A percentile compares a stretch with the other conserved stretches of the same genome.
Evolutionary conservation across 2,329 filamentous ascomycete species (phyloP).

Genomic region (Fusarium poae): DNA sequence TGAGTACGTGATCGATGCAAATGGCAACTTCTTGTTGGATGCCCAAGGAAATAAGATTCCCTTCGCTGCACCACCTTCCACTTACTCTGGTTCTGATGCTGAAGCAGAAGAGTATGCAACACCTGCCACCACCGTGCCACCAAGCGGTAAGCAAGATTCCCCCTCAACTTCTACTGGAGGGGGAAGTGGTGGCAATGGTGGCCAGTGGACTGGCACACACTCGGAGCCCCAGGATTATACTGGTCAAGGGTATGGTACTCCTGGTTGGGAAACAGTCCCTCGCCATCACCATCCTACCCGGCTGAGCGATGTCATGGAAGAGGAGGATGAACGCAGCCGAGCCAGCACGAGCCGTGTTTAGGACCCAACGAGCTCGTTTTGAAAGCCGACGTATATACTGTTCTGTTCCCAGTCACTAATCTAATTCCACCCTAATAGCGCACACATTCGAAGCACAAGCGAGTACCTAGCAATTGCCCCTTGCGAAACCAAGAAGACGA

Average conservation of each 20-base stretch:
- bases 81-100: constrained; percentile 63
- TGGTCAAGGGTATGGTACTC: constrained; percentile 73
- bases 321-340: constrained; percentile 84
- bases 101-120: constrained; percentile 70
- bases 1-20: constrained; percentile 75
- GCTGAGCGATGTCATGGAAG: constrained; percentile 88
- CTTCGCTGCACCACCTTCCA: constrained; percentile 62
- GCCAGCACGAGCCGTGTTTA: constrained; percentile 73
- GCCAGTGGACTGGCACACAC: constrained; percentile 60
- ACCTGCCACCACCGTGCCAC: constrained; percentile 59
- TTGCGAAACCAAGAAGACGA: constrained; percentile 15
- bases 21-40: constrained; percentile 72
- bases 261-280: constrained; percentile 81
- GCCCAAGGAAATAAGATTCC: constrained; percentile 70
- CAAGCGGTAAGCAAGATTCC: constrained; percentile 53
- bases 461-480: constrained; percentile 9
- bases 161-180: constrained; percentile 50
- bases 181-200: constrained; percentile 56
- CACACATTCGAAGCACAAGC: constrained; percentile 16
- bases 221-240: constrained; percentile 70
- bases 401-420: constrained; percentile 25
- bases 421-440: constrained; percentile 28
- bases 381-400: constrained; percentile 36
- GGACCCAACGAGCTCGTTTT: constrained; percentile 38
- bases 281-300: constrained; percentile 89